These are phyloP conservation scores for Russula sp. DNA, from an alignment of 768 basidiomycete species.

Conservation along the genomic window DNA sequence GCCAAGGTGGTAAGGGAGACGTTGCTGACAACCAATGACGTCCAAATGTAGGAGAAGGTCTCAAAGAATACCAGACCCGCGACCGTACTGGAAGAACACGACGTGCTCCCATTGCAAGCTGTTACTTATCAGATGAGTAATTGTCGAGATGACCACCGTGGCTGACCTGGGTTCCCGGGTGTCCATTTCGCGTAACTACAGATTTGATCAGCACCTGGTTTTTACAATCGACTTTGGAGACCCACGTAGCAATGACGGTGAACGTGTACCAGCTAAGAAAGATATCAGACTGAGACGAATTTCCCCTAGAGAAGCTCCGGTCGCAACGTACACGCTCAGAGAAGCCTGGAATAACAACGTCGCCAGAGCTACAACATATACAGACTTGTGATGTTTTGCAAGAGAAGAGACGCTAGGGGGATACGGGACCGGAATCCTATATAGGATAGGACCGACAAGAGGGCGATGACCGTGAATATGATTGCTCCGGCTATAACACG, in stretches of 20 bases:
- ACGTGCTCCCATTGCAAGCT: conserved; percentile 44
- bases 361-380: conserved; percentile 67
- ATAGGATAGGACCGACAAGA: conserved; percentile 69
- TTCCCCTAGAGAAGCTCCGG: background rate
- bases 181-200: conserved; percentile 59
- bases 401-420: conserved; percentile 66
- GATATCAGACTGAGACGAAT: background rate
- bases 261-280: conserved; percentile 64
- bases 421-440: conserved; percentile 67
- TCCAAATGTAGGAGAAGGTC: conserved; percentile 83
- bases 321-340: conserved; percentile 49
- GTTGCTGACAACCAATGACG: conserved; percentile 73
- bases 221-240: background rate
- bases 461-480: conserved; percentile 73
- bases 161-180: conserved; percentile 62
- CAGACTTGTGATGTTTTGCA: conserved; percentile 75
- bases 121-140: background rate
- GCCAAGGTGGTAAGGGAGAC: conserved; percentile 73
- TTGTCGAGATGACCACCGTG: background rate
- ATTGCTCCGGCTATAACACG: conserved; percentile 59
- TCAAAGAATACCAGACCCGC: conserved; percentile 72
- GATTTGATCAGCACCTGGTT: background rate
- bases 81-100: conserved; percentile 68
- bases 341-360: conserved; percentile 67
- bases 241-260: conserved; percentile 65